A percentile compares a stretch with the other conserved stretches of the same genome.
phyloP scores from a whole-genome alignment of 2,329 filamentous ascomycete species.

The Fusarium pseudograminearum region DNA sequence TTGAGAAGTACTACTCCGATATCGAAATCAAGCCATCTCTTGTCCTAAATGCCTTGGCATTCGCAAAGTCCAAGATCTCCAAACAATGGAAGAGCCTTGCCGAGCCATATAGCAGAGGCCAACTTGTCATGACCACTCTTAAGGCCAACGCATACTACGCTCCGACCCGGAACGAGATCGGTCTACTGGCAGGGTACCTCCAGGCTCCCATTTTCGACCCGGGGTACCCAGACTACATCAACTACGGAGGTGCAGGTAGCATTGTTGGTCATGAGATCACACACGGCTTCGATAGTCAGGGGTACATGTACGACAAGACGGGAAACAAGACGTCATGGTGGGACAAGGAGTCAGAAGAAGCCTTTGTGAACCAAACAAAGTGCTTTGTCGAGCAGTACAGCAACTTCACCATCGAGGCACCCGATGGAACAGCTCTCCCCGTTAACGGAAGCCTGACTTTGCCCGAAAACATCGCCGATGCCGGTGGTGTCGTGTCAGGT shows the following conservation, averaged over 20 bases:
- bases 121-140: conserved; percentile 71
- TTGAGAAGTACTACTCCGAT: conserved; percentile 68
- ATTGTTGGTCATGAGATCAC: conserved; percentile 77
- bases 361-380: conserved; percentile 68
- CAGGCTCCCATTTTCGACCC: conserved; percentile 75
- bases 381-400: conserved; percentile 78
- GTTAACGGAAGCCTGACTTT: conserved; percentile 74
- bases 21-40: conserved; percentile 64
- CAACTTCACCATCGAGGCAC: conserved; percentile 68
- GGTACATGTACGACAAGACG: conserved; percentile 72
- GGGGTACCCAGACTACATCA: conserved; percentile 71
- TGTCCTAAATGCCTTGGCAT: conserved; percentile 68
- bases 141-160: conserved; percentile 77
- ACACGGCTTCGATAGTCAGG: conserved; percentile 76
- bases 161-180: conserved; percentile 73
- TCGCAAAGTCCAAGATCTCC: conserved; percentile 61
- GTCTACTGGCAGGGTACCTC: conserved; percentile 72
- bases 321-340: conserved; percentile 77
- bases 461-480: conserved; percentile 79
- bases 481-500: conserved; percentile 72
- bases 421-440: conserved; percentile 67
- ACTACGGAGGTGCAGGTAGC: conserved; percentile 76
- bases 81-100: conserved; percentile 69
- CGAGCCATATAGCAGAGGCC: conserved; percentile 69
- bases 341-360: conserved; percentile 68